Evolutionary conservation across 2,329 filamentous ascomycete genomes (phyloP).

Genomic region (Aureobasidium sp.): DNA sequence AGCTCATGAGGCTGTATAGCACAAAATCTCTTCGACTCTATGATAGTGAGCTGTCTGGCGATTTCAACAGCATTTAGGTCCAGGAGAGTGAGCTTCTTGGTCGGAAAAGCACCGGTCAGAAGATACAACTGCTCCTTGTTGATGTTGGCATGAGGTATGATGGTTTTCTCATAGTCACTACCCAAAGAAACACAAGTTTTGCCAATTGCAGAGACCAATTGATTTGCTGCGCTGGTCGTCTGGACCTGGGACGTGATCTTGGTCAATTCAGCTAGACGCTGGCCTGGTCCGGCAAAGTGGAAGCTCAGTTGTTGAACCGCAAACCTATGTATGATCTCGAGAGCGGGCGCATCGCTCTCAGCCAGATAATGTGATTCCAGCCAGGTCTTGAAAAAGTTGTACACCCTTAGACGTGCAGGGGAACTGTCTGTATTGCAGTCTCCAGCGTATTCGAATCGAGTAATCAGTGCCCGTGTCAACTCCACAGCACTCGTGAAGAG

Average conservation of each 20-base stretch:
- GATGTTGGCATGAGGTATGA: slow-evolving; percentile 51
- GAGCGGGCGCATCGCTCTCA: slow-evolving; percentile 67
- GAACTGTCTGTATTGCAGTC: slow-evolving; percentile 67
- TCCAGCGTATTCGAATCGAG: slow-evolving; percentile 85
- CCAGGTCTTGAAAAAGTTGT: slow-evolving; percentile 97
- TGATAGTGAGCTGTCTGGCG: slow-evolving; percentile 85
- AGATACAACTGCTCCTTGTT: slow-evolving; percentile 69
- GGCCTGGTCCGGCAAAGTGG: slow-evolving; percentile 68
- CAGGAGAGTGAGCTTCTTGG: not conserved
- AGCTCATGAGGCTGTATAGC: slow-evolving; percentile 88
- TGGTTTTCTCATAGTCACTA: slow-evolving; percentile 47
- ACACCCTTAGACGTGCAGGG: slow-evolving; percentile 82
- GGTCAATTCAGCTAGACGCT: slow-evolving; percentile 70
- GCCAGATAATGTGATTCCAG: slow-evolving; percentile 91
- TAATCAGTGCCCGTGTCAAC: slow-evolving; percentile 74
- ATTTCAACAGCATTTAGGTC: slow-evolving; percentile 71
- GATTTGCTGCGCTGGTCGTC: slow-evolving; percentile 20
- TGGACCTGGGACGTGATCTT: slow-evolving; percentile 55
- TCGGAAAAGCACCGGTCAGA: slow-evolving; percentile 40
- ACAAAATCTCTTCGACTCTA: slow-evolving; percentile 86
- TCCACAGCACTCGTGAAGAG: slow-evolving; percentile 78
- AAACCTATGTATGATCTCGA: slow-evolving; percentile 71
- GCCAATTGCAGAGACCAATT: slow-evolving; percentile 75
- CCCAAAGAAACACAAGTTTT: slow-evolving; percentile 74
- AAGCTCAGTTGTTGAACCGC: slow-evolving; percentile 63